Evolutionary conservation across 2,329 filamentous ascomycete genomes (phyloP), one percentile per base, ranked within the genome.

Genomic region (Diaporthe citriasiana): DNA sequence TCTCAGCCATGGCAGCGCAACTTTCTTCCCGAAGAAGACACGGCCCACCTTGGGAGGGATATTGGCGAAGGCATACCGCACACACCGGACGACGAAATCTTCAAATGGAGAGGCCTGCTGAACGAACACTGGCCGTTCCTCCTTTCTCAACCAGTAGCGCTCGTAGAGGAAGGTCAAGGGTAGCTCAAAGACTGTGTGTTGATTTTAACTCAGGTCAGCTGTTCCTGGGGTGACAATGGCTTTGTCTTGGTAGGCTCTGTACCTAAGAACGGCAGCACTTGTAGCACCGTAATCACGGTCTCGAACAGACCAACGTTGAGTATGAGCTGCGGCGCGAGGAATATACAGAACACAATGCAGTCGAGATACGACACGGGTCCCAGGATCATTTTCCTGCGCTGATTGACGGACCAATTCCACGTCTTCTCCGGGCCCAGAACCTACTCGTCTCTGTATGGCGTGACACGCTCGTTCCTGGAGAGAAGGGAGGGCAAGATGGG

Each of bases 21-120:
- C 93, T 42, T 85, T 82, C 83, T 92, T 94, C 9, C 91, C 93
- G 81, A 97, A 94, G 86, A 97, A 96, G 22, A 95, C 91, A 51
- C 92, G 88, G 7, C 92, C 92, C 35, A 96, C 89, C 45, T 84
- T 86, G 12, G 93, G 87, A 3, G 93, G 92, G 76, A 96, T 90
- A 75, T 90, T 89, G 35, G 91, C 89, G 80, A 96, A 96, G 19
- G 93, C 93, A 86, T 93, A 95, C 70, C 93, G 89, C 47, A 97
- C 93, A 79, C 92, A 95, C 74, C 93, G 89, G 74, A 96, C 88
- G 65, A 95, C 93, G 56, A 95, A 82, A 79, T 95, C 93, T 81
- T 96, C 93, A 79, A 95, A 96, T 1, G 90, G 83, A 4, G 92
- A 91, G n/a, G 93, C 90, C 71, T 88, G 87, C 77, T 88, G 90